Evolutionary conservation across 345 rosid genomes (phyloP).

Genomic region (Ceriops zippeliana): DNA sequence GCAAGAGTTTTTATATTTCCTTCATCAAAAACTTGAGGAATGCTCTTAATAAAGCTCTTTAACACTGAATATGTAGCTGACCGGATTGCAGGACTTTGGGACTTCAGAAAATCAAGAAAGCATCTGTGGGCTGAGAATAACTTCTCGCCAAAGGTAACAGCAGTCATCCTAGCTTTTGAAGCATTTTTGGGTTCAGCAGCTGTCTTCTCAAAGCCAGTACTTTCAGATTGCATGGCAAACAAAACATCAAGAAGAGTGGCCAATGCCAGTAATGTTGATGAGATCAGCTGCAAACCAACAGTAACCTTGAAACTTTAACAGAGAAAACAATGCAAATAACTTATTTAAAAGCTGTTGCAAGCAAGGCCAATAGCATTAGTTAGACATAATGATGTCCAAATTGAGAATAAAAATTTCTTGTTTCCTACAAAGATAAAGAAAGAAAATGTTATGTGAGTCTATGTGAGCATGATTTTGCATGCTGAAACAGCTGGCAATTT

Average conservation of each 20-base stretch:
- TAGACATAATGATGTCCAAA: too few species aligned
- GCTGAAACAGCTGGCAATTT: too few species aligned
- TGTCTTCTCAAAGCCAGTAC: conserved; percentile 54
- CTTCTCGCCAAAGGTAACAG: conserved; percentile 72
- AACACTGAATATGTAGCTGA: conserved; percentile 73
- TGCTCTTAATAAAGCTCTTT: conserved; percentile 63
- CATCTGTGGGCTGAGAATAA: conserved; percentile 63
- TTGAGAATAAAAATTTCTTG: too few species aligned
- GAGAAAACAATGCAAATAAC: not conserved
- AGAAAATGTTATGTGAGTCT: too few species aligned
- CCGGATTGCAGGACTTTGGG: conserved; percentile 63
- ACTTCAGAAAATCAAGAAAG: conserved; percentile 72
- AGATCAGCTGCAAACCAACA: conserved; percentile 58
- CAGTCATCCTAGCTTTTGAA: conserved; percentile 68
- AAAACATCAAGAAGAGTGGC: conserved; percentile 82
- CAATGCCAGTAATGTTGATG: conserved; percentile 81
- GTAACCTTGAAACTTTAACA: conserved; percentile 6
- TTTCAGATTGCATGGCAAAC: conserved; percentile 43
- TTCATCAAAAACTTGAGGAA: conserved; percentile 67
- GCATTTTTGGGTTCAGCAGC: conserved; percentile 58
- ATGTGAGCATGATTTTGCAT: too few species aligned
- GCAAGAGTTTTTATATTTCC: conserved; percentile 60
- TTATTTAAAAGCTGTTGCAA: not conserved
- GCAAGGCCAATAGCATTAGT: not conserved
- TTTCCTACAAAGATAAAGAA: too few species aligned